Base-by-base conservation (phyloP, 179 eudicot genomes). In the Vitellaria paradoxa region DNA sequence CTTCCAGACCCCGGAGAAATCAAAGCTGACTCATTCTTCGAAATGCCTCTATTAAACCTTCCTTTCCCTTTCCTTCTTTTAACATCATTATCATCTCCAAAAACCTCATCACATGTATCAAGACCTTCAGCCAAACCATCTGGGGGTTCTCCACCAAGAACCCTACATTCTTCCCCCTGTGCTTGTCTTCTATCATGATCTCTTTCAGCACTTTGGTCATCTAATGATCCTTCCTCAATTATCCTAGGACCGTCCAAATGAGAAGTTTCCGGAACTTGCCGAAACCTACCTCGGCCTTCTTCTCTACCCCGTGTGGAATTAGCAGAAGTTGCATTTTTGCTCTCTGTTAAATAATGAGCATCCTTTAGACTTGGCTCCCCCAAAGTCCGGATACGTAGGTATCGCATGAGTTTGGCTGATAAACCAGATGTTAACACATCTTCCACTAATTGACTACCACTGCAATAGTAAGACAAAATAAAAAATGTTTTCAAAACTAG, bases 341-440 rank as follows among this genome's bases (percentile, higher is more conserved):
- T 86, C 77, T 90, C 98, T 70, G 70, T 40, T 1, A 56, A 46
- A 80, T 82, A 86, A 71, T 69, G 84, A 55, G 83, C 63, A 73
- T 92, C 97, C 82, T 86, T 92, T 64, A 84, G 92, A 72, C 69
- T 85, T 59, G 88, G 75, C 82, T 96, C 99, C 69, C 97, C 92
- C 70, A 94, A 73, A 70, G 89, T 86, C 80, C 93, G 87, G 71
- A 76, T 71, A 12, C 99, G 97, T 78, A 96, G 93, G 81, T 86
- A 94, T 59, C 90, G 92, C 97, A 96, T 96, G 68, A 96, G 87
- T 87, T 92, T 94, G 57, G 93, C 93, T 61, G 98, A 85, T 83
- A 96, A 80, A 26, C 99, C 98, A 83, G 98, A 92, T 23, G 93
- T 90, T 81, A 96, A 81, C 75, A 92, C 96, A 76, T 93, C 98